phyloP scores from a whole-genome alignment of 257 asterid genomes.

The Rubia yunnanensis region DNA sequence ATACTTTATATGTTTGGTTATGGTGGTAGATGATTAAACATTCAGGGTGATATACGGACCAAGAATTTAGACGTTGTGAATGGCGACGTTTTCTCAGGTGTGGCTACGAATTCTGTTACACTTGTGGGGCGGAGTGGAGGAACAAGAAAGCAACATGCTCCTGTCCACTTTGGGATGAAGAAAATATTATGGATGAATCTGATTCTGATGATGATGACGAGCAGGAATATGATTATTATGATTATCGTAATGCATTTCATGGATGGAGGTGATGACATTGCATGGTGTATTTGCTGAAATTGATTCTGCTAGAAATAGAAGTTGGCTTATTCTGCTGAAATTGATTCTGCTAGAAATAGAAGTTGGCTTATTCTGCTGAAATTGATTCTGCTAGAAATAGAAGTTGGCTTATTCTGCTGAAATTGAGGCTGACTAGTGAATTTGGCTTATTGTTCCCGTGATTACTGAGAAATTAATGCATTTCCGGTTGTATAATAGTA shows the following conservation, averaged over 20 bases:
- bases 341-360: too few species aligned
- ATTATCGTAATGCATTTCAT: not conserved
- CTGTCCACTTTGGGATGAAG: slow-evolving; percentile 69
- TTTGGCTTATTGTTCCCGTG: too few species aligned
- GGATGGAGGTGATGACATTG: too few species aligned
- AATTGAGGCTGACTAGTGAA: too few species aligned
- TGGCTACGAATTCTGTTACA: slow-evolving; percentile 71
- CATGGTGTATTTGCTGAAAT: too few species aligned
- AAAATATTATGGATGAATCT: slow-evolving; percentile 19
- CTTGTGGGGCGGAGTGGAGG: slow-evolving; percentile 77
- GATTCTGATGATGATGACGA: slow-evolving; percentile 6
- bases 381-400: too few species aligned
- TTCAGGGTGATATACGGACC: not conserved
- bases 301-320: too few species aligned
- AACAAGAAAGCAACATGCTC: slow-evolving; percentile 51
- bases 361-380: too few species aligned
- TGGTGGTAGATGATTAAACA: not conserved
- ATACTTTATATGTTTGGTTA: not conserved
- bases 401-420: too few species aligned
- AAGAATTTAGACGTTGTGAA: not conserved
- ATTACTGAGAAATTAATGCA: too few species aligned
- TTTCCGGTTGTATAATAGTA: too few species aligned
- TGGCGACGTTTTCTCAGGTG: slow-evolving; percentile 40
- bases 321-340: too few species aligned
- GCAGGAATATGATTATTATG: slow-evolving; percentile 2